Base-by-base conservation (phyloP, 768 basidiomycete genomes). In the Gloeopeniophorella convolvens region DNA sequence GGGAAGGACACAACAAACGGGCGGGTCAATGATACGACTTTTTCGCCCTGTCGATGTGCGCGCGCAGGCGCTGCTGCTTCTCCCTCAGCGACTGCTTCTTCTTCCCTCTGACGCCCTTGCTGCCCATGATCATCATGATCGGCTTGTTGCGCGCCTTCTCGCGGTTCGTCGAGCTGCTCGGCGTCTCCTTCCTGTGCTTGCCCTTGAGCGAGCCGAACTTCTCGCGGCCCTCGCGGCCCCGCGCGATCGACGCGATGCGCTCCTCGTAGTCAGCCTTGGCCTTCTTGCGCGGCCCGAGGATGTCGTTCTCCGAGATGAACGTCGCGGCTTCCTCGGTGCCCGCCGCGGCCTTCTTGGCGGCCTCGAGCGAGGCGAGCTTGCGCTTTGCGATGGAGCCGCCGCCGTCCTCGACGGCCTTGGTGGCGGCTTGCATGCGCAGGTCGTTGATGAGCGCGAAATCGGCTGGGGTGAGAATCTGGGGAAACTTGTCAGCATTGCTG, bases 61-160 rank as follows among this genome's bases (percentile, higher is more conserved):
- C 81, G 44, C 88, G 70, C 58, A 90, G 62, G 65, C 80, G 83
- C 59, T 76, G 80, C 65, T 92, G 89, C 66, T 91, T 92, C 53
- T 91, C 84, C 58, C 81, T 73, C 60, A 92, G 65, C 1, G 83
- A 85, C 20, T 82, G 82, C 70, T 85, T 89, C 71, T 88, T 90
- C 72, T 92, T 91, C 1, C 86, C 73, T 56, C 74, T 72, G n/a
- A 91, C 86, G 1, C 82, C 80, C 1, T 76, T 76, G 51, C 85
- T 89, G 42, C 82, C 75, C 55, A 91, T 69, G 46, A 90, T 82
- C 89, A 91, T 92, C 93, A 95, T 94, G 58, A 95, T 78, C 21
- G 93, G 93, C 66, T 97, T 96, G 66, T 94, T 93, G 64, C 86
- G 78, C 32, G 82, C 79, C 78, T 96, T 96, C 70, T 95, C 89